Conservation (phyloP, 2,329 filamentous ascomycete species). For the Fusarium sp. region DNA sequence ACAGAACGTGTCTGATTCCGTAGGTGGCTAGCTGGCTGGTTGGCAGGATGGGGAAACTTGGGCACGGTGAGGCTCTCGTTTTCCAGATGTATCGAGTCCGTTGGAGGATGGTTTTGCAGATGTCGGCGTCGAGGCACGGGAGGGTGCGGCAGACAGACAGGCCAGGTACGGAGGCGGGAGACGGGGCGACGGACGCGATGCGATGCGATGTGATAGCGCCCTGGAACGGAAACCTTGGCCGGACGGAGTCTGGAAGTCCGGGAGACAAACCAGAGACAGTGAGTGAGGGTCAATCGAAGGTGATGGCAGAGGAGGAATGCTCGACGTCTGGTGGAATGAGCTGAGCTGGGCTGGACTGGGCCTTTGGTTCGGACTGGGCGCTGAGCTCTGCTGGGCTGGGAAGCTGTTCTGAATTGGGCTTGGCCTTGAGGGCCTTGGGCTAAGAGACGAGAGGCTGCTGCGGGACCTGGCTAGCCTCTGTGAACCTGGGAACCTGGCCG, state of each 20-base stretch:
- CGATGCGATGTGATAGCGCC: slow-evolving; percentile 23
- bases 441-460: slow-evolving; percentile 20
- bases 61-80: slow-evolving; percentile 32
- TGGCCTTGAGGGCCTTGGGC: slow-evolving; percentile 25
- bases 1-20: slow-evolving; percentile 29
- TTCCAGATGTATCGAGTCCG: slow-evolving; percentile 21
- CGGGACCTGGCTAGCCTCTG: slow-evolving; percentile 31
- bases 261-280: slow-evolving; percentile 35
- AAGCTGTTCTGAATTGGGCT: slow-evolving; percentile 35
- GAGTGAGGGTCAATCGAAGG: slow-evolving; percentile 37
- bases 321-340: slow-evolving; percentile 44
- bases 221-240: slow-evolving; percentile 37
- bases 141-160: slow-evolving; percentile 13
- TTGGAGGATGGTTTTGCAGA: slow-evolving; percentile 32
- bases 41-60: slow-evolving; percentile 10
- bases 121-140: slow-evolving; percentile 26
- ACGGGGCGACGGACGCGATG: slow-evolving; percentile 25
- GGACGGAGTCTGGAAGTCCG: slow-evolving; percentile 25
- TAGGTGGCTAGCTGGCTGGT: not conserved
- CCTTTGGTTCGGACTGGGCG: slow-evolving; percentile 11
- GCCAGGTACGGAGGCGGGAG: slow-evolving; percentile 14
- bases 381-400: slow-evolving; percentile 35
- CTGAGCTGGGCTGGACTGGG: slow-evolving; percentile 40
- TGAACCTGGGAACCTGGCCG: slow-evolving; percentile 30
- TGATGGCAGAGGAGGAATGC: slow-evolving; percentile 46